phyloP scores from a whole-genome alignment of 352 stramenopile species.

The Phytophthora sp. region DNA sequence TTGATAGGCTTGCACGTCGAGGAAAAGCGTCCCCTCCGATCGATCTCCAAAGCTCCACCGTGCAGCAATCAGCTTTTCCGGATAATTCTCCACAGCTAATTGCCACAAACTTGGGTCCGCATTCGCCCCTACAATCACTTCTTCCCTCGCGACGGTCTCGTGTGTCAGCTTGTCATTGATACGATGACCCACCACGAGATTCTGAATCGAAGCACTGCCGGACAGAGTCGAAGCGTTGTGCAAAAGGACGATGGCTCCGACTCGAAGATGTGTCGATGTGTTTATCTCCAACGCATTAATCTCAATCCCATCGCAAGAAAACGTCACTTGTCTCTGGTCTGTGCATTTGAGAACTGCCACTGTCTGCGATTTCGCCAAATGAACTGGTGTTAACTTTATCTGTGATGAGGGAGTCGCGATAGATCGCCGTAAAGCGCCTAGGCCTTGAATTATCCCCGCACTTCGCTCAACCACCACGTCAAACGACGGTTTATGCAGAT shows the following conservation, averaged over 20 bases:
- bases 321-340: conserved; percentile 34
- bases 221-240: conserved; percentile 33
- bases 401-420: conserved; percentile 1
- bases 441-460: conserved; percentile 17
- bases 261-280: conserved; percentile 62
- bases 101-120: conserved; percentile 77
- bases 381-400: conserved; percentile 10
- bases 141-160: conserved; percentile 39
- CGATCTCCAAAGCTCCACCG: conserved; percentile 53
- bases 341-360: not conserved
- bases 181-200: conserved; percentile 60
- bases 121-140: conserved; percentile 73
- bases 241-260: conserved; percentile 49
- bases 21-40: conserved; percentile 53
- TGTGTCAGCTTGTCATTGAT: conserved; percentile 1
- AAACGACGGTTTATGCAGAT: conserved; percentile 36
- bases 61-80: conserved; percentile 67
- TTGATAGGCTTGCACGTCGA: conserved; percentile 79
- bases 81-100: conserved; percentile 70
- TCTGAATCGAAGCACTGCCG: conserved; percentile 65
- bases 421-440: conserved; percentile 20
- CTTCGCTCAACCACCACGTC: conserved; percentile 29
- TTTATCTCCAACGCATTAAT: conserved; percentile 36
- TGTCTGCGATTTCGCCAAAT: not conserved
- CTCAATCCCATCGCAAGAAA: conserved; percentile 68